These are phyloP conservation scores for Candida stauntonica DNA, from an alignment of 805 yeast genomes.

Conservation along the genomic window DNA sequence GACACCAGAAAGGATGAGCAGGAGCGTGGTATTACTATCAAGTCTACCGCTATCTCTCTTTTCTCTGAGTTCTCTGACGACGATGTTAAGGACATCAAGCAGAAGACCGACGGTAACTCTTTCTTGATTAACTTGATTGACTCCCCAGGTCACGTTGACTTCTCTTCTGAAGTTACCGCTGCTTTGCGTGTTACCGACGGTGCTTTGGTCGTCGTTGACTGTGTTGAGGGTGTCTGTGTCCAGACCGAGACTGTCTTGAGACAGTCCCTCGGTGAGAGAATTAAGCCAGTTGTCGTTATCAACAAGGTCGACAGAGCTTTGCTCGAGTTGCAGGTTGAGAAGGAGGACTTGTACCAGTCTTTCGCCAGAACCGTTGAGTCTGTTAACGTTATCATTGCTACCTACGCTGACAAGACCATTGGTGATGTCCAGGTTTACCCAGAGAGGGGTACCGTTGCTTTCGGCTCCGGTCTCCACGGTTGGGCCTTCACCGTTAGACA, in stretches of 20 bases:
- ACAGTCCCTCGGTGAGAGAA: conserved; percentile 99
- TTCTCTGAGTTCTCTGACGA: conserved; percentile 84
- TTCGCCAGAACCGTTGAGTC: conserved; percentile 99
- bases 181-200: conserved; percentile 99
- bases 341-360: conserved; percentile 98
- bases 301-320: conserved; percentile 99
- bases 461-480: conserved; percentile 99
- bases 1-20: conserved; percentile 99
- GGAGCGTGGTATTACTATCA: conserved; percentile 99
- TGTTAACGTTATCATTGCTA: conserved; percentile 96
- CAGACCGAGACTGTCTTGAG: conserved; percentile 99
- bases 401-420: conserved; percentile 82
- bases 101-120: conserved; percentile 78
- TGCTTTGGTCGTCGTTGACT: conserved; percentile 98
- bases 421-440: conserved; percentile 99
- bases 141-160: conserved; percentile 99
- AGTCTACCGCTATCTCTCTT: conserved; percentile 97
- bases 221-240: conserved; percentile 99
- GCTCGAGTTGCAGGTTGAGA: conserved; percentile 96
- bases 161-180: conserved; percentile 99
- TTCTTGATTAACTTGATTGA: conserved; percentile 97
- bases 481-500: conserved; percentile 99
- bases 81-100: conserved; percentile 87
- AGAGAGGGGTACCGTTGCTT: conserved; percentile 97
- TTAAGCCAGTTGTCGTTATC: conserved; percentile 96